Evolutionary conservation across 257 asterid species (phyloP).

Genomic region (Lithospermum erythrorhizon): DNA sequence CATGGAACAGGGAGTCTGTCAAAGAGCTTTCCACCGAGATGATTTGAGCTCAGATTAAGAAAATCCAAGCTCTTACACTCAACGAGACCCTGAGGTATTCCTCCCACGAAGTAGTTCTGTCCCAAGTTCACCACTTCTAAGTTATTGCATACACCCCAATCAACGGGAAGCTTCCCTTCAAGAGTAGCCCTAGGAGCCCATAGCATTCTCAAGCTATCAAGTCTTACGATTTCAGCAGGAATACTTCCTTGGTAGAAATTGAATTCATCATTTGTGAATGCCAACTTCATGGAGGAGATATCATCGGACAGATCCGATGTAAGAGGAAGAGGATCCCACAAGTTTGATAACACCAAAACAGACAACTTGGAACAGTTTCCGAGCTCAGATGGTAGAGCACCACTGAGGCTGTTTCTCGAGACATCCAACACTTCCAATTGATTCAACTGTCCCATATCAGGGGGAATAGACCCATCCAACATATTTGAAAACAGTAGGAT

Average conservation of each 20-base stretch:
- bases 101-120: conserved; percentile 53
- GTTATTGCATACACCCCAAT: conserved; percentile 66
- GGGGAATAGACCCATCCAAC: conserved; percentile 65
- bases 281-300: conserved; percentile 20
- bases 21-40: conserved; percentile 50
- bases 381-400: conserved; percentile 48
- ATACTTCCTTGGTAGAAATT: conserved; percentile 66
- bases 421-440: conserved; percentile 74
- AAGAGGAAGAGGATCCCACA: conserved; percentile 65
- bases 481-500: conserved; percentile 58
- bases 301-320: conserved; percentile 26
- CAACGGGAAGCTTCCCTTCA: conserved; percentile 48
- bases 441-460: conserved; percentile 53
- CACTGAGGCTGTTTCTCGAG: conserved; percentile 79
- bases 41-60: conserved; percentile 77
- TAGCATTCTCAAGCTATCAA: conserved; percentile 66
- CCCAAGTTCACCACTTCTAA: conserved; percentile 79
- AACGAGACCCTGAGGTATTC: conserved; percentile 33
- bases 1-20: conserved; percentile 70
- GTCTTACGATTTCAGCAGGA: conserved; percentile 42
- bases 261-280: conserved; percentile 43
- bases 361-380: conserved; percentile 62
- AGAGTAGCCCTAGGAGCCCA: conserved; percentile 87
- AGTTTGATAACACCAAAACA: conserved; percentile 65
- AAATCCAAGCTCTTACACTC: conserved; percentile 62